Evolutionary conservation across 2,329 filamentous ascomycete genomes (phyloP), one percentile per base, ranked within the genome.

Genomic region (Penicillium sumatraense): DNA sequence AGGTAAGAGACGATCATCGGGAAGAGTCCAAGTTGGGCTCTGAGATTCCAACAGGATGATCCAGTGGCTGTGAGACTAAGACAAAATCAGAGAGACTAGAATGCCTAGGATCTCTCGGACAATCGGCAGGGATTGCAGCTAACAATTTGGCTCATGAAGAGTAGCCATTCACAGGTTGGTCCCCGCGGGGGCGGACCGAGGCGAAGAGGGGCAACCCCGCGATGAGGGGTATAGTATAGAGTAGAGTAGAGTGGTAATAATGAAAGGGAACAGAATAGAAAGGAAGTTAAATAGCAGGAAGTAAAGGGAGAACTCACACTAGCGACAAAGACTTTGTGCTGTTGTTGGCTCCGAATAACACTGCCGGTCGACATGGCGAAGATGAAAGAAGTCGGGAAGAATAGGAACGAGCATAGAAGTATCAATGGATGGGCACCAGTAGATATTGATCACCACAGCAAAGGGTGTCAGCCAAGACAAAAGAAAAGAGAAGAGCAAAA

Each of bases 271-370:
- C 1, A 23, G 20, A 24, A n/a, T 24, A 16, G 11, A 23, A 40
- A 35, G 40, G n/a, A 45, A 45, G 24, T 36, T 18, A 36, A n/a
- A 24, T 23, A 27, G 18, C 21, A 38, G 42, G 26, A 20, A 42
- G 45, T 24, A 49, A 27, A n/a, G n/a, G n/a, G 23, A 38, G 31
- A 14, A 66, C 63, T 66, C 44, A 66, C 63, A 54, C 63, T 66
- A 44, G 63, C 63, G 52, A 66, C 46, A 16, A 65, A 66, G 24
- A 63, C 57, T 46, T 66, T 66, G 51, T 66, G 58, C 41, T 63
- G 60, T 49, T 58, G 49, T 48, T 65, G 62, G 36, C 59, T 60
- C 20, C 44, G 47, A n/a, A 52, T 50, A n/a, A 58, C 52, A 57
- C 49, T 64, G 55, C 60, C 53, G 53, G 60, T 54, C 31, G 62